These are phyloP conservation scores for Chiua virens DNA, from an alignment of 768 basidiomycete species.

Conservation along the genomic window DNA sequence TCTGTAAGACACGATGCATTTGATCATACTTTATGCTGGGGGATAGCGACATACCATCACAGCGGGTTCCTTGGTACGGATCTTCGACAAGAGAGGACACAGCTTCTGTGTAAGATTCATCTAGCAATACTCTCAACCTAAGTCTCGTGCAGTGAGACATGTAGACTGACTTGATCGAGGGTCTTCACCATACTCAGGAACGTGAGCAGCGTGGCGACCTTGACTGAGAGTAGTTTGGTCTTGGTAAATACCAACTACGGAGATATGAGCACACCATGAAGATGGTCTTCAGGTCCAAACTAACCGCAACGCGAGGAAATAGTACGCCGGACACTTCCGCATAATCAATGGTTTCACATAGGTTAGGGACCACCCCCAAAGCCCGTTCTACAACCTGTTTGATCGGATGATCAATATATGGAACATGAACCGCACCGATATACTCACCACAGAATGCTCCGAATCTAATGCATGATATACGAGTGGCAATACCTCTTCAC, in stretches of 20 bases:
- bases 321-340: slow-evolving; percentile 89
- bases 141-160: neutral
- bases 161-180: slow-evolving; percentile 68
- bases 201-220: slow-evolving; percentile 84
- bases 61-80: slow-evolving; percentile 93
- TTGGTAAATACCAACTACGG: slow-evolving; percentile 86
- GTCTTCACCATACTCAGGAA: slow-evolving; percentile 88
- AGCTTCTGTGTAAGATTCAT: slow-evolving; percentile 91
- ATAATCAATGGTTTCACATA: slow-evolving; percentile 94
- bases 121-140: slow-evolving; percentile 37
- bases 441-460: slow-evolving; percentile 78
- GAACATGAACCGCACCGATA: neutral
- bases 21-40: neutral
- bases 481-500: slow-evolving; percentile 87
- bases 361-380: slow-evolving; percentile 74
- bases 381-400: slow-evolving; percentile 90
- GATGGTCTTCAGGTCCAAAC: slow-evolving; percentile 27
- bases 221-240: slow-evolving; percentile 86
- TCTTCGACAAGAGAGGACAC: slow-evolving; percentile 91
- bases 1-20: slow-evolving; percentile 41
- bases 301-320: slow-evolving; percentile 90
- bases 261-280: slow-evolving; percentile 11
- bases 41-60: slow-evolving; percentile 64
- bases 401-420: slow-evolving; percentile 3
- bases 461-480: slow-evolving; percentile 96